Conservation (phyloP, 768 basidiomycete species). For the Tricholoma sp. region DNA sequence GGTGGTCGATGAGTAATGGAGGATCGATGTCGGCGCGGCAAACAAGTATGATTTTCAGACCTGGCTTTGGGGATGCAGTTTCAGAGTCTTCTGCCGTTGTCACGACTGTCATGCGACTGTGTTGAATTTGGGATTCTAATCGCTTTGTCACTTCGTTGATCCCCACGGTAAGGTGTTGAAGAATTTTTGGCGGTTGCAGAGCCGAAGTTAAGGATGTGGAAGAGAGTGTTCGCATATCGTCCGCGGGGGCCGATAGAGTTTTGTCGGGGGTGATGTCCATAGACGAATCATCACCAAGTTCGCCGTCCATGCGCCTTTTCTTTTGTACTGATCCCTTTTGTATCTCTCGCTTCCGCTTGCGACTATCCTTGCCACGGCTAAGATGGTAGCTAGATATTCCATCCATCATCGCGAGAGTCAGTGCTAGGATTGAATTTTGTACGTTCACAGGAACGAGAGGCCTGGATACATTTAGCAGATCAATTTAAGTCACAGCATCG, state of each 20-base stretch:
- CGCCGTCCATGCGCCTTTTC: conserved; percentile 8
- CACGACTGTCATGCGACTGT: conserved; percentile 23
- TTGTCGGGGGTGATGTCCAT: background rate
- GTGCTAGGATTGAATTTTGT: conserved; percentile 55
- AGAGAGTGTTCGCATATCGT: background rate
- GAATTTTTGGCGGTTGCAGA: conserved; percentile 30
- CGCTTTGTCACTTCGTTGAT: conserved; percentile 76
- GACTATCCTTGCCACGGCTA: conserved; percentile 22
- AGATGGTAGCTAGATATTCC: conserved; percentile 44
- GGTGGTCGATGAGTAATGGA: conserved; percentile 61
- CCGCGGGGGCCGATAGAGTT: background rate
- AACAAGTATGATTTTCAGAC: conserved; percentile 50
- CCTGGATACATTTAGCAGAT: conserved; percentile 34
- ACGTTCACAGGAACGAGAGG: conserved; percentile 56
- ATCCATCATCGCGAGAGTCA: conserved; percentile 43
- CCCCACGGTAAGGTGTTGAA: conserved; percentile 54
- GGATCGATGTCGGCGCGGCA: conserved; percentile 77
- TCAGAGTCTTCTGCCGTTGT: conserved; percentile 14
- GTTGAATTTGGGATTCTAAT: conserved; percentile 53
- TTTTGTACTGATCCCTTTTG: conserved; percentile 5
- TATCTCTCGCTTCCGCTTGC: conserved; percentile 36
- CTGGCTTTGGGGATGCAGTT: conserved; percentile 10
- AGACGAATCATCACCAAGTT: background rate
- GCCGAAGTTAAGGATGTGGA: conserved; percentile 1
- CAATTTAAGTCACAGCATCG: conserved; percentile 4